These are phyloP conservation scores for Capsicum baccatum DNA, from an alignment of 257 asterid species.

Conservation along the genomic window DNA sequence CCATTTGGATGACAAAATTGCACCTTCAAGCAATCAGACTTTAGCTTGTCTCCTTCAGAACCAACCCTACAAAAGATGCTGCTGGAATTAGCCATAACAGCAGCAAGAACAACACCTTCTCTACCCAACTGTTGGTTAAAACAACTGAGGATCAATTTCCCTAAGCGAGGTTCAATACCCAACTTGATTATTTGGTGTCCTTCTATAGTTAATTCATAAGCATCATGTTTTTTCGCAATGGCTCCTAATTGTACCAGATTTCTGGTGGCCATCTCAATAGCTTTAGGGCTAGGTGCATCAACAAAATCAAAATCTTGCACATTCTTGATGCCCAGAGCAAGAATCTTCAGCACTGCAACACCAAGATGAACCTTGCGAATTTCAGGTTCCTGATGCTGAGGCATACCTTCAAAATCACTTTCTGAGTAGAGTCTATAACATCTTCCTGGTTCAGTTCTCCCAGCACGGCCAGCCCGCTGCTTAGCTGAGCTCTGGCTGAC, in stretches of 20 bases:
- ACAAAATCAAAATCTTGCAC: conserved; percentile 78
- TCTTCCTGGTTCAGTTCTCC: conserved; percentile 90
- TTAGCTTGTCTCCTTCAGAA: conserved; percentile 60
- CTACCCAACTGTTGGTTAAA: conserved; percentile 57
- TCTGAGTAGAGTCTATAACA: conserved; percentile 84
- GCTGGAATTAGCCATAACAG: conserved; percentile 89
- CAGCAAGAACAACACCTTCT: conserved; percentile 93
- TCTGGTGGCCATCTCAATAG: conserved; percentile 76
- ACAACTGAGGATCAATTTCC: conserved; percentile 76
- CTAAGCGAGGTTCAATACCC: conserved; percentile 94
- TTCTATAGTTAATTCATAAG: conserved; percentile 58
- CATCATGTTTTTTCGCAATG: conserved; percentile 44
- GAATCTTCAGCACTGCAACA: conserved; percentile 79
- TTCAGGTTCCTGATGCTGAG: conserved; percentile 82
- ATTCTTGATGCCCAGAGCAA: conserved; percentile 76
- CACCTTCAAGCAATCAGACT: conserved; percentile 88
- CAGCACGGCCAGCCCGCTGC: conserved; percentile 98
- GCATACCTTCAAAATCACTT: conserved; percentile 67
- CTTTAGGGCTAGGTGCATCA: conserved; percentile 72
- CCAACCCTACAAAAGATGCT: conserved; percentile 93
- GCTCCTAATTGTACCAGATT: conserved; percentile 86
- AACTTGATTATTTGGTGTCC: conserved; percentile 74
- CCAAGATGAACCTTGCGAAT: conserved; percentile 92
- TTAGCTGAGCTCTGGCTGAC: conserved; percentile 92
- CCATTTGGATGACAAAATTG: conserved; percentile 83